Evolutionary conservation across 495 filamentous ascomycete species (phyloP).

Genomic region (Pyronema domesticum): DNA sequence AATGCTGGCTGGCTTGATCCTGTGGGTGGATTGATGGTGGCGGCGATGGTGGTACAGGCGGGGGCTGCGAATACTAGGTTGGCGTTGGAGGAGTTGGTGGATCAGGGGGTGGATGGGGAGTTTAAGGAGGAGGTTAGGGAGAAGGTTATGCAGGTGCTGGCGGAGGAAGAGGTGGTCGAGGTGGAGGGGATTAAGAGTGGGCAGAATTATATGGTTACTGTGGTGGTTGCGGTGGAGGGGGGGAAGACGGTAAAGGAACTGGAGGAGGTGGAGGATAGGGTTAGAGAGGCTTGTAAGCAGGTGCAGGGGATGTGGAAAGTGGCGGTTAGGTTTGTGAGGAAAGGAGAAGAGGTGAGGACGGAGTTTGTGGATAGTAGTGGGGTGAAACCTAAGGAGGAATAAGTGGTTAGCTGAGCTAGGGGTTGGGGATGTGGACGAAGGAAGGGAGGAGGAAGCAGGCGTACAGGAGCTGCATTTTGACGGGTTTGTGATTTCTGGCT

Average conservation of each 20-base stretch:
- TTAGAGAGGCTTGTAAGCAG: slow-evolving; percentile 54
- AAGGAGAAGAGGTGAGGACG: slow-evolving; percentile 22
- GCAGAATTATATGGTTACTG: slow-evolving; percentile 81
- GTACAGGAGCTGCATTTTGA: too few relatives aligned
- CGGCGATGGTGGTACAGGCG: slow-evolving; percentile 77
- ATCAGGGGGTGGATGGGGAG: slow-evolving; percentile 72
- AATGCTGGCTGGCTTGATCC: slow-evolving; percentile 73
- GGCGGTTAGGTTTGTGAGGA: slow-evolving; percentile 62
- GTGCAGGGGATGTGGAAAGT: slow-evolving; percentile 69
- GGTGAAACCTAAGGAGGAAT: slow-evolving; percentile 10
- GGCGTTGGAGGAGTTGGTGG: slow-evolving; percentile 71
- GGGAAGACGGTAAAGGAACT: slow-evolving; percentile 53
- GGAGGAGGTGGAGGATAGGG: slow-evolving; percentile 46
- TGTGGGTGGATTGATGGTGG: slow-evolving; percentile 82
- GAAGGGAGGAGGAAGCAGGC: too few relatives aligned
- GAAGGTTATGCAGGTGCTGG: slow-evolving; percentile 37
- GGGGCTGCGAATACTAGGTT: slow-evolving; percentile 70
- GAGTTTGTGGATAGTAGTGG: slow-evolving; percentile 16
- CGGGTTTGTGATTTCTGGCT: too few relatives aligned
- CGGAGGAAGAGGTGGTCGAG: slow-evolving; percentile 42
- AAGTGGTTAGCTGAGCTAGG: too few relatives aligned
- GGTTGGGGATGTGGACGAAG: too few relatives aligned
- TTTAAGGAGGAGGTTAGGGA: slow-evolving; percentile 48
- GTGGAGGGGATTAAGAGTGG: slow-evolving; percentile 82
- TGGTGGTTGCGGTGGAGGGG: slow-evolving; percentile 62